Conservation (phyloP, 2,329 filamentous ascomycete genomes). For the Trichoderma koningii region DNA sequence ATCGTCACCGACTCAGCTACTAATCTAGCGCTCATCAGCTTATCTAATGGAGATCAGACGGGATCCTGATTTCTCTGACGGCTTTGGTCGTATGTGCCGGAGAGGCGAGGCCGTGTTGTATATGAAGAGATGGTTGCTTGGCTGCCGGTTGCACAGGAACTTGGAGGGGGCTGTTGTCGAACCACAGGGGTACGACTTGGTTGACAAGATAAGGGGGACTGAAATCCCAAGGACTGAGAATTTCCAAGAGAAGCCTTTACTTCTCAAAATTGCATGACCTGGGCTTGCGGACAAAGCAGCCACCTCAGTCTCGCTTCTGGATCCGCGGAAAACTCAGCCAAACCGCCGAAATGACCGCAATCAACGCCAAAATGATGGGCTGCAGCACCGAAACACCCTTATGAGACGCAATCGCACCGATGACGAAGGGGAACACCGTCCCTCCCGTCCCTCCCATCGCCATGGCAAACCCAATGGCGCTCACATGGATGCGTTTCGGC, state of each 20-base stretch:
- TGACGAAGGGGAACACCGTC: slow-evolving; percentile 61
- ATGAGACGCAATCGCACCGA: slow-evolving; percentile 61
- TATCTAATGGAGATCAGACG: slow-evolving; percentile 30
- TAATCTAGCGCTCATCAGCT: slow-evolving; percentile 30
- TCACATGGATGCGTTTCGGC: slow-evolving; percentile 69
- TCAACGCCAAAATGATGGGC: slow-evolving; percentile 51
- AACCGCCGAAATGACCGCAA: slow-evolving; percentile 40
- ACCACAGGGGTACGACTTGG: too few relatives aligned
- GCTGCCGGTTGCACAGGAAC: background rate
- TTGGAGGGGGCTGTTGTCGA: too few relatives aligned
- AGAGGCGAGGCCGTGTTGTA: background rate
- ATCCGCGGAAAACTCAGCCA: slow-evolving; percentile 44
- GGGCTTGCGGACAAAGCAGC: background rate
- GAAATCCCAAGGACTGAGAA: background rate
- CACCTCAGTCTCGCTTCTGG: slow-evolving; percentile 37
- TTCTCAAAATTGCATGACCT: background rate
- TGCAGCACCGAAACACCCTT: slow-evolving; percentile 54
- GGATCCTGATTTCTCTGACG: slow-evolving; percentile 30
- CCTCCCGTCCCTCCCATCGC: slow-evolving; percentile 72
- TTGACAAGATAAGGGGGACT: background rate
- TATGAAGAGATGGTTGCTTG: background rate
- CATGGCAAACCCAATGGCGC: slow-evolving; percentile 71
- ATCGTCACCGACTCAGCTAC: slow-evolving; percentile 30
- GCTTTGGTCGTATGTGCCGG: slow-evolving; percentile 32
- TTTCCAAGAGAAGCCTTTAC: background rate